Evolutionary conservation across 1,284 basidiomycete genomes (phyloP), one percentile per base, ranked within the genome.

Genomic region (Porogramme epimiltina): DNA sequence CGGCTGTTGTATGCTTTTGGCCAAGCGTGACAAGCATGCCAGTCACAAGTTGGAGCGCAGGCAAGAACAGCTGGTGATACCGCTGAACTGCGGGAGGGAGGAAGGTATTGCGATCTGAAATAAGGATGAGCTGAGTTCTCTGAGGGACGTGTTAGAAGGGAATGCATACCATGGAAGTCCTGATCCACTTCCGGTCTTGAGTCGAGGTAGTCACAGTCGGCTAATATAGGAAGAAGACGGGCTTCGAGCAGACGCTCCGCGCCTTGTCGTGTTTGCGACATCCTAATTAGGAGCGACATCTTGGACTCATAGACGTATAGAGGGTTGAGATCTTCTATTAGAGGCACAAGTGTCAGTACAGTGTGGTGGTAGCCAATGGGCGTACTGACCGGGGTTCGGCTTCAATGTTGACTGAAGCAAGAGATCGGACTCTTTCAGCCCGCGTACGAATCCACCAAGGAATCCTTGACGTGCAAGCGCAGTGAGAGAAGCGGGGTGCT

Each of bases 291-390:
- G 58, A 97, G 77, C 0, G 93, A 89, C 80, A 97, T 87, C 71
- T 95, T 95, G 15, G 95, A 84, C 69, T 98, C 96, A 65, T 96
- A 98, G 15, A 98, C 92, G 71, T 97, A 98, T 42, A 96, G 77
- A 0, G 93, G 80, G 64, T 98, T 96, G 19, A 99, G 73, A 56
- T 93, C 91, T 63, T 92, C 92, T 95, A 56, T 0, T 0, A 55
- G 46, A 52, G 4, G 11, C 46, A 42, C 24, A 13, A 26, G 16
- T 34, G 24, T 48, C n/a, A 48, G 51, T 33, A 9, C 26, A 1
- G 25, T 5, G 1, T 11, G n/a, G 16, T 19, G 22, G n/a, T 1
- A n/a, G n/a, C n/a, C n/a, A 3, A 38, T 19, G 13, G 16, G n/a
- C 20, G 34, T 37, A 39, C 55, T 54, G 62, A 91, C 93, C 89